These are phyloP conservation scores for Lachancea meyersii DNA, from an alignment of 805 yeast species.

Conservation along the genomic window DNA sequence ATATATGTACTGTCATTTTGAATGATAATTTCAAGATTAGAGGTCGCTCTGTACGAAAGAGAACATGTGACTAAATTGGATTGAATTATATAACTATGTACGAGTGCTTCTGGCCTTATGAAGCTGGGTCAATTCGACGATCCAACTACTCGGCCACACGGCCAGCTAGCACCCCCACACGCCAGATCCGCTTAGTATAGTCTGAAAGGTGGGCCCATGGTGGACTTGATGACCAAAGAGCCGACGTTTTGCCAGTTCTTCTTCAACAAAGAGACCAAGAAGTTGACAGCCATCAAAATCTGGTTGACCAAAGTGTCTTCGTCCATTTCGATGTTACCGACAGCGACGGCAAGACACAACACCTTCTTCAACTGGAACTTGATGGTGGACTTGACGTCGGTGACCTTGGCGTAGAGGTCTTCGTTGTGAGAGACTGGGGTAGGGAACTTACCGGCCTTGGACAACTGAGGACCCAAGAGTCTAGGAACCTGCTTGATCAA, in stretches of 20 bases:
- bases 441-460: constrained; percentile 99
- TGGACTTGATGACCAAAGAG: constrained; percentile 95
- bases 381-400: constrained; percentile 98
- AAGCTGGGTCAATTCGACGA: no score
- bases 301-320: constrained; percentile 94
- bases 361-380: constrained; percentile 99
- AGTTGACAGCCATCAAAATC: constrained; percentile 97
- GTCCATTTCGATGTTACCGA: constrained; percentile 99
- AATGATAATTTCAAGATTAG: no score
- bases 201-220: constrained; percentile 99
- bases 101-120: no score
- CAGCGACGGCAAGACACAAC: constrained; percentile 98
- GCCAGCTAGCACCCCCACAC: no score
- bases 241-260: constrained; percentile 99
- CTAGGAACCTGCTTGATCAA: constrained; percentile 99
- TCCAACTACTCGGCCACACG: no score
- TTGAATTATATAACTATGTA: constrained; percentile 1
- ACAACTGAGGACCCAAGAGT: constrained; percentile 99
- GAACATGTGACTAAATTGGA: constrained; percentile 3
- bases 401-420: constrained; percentile 92
- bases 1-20: neutral
- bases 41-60: neutral
- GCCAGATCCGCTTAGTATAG: constrained; percentile 62
- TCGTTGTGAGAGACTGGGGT: constrained; percentile 99
- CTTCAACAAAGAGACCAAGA: constrained; percentile 97